phyloP scores from a whole-genome alignment of 2,329 filamentous ascomycete species.

The Colletotrichum somersetense region DNA sequence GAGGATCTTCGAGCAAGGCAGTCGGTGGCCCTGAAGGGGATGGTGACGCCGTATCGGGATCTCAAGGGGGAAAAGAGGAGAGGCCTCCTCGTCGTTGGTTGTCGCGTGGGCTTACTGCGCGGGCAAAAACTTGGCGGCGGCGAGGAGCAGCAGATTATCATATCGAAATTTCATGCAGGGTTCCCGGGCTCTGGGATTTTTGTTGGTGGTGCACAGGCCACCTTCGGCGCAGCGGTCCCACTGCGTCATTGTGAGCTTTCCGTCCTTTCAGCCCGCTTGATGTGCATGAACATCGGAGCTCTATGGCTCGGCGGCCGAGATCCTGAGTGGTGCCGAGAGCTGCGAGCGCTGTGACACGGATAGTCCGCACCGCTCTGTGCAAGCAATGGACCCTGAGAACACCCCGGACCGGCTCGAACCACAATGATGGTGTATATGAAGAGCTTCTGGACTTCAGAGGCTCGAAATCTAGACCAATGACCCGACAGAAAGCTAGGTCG shows the following conservation, averaged over 20 bases:
- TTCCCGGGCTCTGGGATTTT: constrained; percentile 35
- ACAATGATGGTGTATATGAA: background rate
- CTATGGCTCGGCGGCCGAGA: constrained; percentile 1
- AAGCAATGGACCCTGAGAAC: background rate
- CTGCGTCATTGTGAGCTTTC: constrained; percentile 35
- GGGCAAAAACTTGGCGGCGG: constrained; percentile 39
- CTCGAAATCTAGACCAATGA: background rate
- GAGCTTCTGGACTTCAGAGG: background rate
- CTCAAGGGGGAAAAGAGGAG: background rate
- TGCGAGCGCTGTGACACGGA: constrained; percentile 10
- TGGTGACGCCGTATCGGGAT: background rate
- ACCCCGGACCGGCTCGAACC: background rate
- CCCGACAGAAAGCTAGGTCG: background rate
- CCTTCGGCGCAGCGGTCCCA: constrained; percentile 14
- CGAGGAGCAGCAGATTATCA: constrained; percentile 35
- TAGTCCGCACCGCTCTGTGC: background rate
- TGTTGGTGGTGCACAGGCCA: constrained; percentile 38
- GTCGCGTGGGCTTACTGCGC: constrained; percentile 33
- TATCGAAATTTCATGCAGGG: constrained; percentile 41
- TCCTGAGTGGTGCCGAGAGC: constrained; percentile 9
- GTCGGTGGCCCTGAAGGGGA: constrained; percentile 9
- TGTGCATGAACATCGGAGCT: constrained; percentile 6
- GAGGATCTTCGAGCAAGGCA: background rate
- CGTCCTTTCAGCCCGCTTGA: background rate
- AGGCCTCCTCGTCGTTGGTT: constrained; percentile 33